Base-by-base conservation (phyloP, 495 filamentous ascomycete species). In the Lichina pygmaea region DNA sequence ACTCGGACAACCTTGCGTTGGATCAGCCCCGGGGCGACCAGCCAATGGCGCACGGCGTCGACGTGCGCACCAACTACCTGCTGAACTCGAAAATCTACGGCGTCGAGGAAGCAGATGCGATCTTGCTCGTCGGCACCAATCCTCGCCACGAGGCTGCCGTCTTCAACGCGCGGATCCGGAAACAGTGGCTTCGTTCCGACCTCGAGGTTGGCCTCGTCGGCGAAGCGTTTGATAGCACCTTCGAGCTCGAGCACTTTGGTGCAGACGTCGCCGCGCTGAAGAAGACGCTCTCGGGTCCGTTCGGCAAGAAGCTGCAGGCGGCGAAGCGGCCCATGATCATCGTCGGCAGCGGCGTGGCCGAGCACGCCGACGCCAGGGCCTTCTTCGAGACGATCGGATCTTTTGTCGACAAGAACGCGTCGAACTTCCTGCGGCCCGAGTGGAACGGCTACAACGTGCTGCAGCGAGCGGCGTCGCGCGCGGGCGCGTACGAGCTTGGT, bases 401-500 rank as follows among this genome's bases (percentile, higher is more conserved):
- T 52, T 97, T 93, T 54, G 75, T 95, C 42, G 85, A 93, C 48
- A 93, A 91, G 71, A 77, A 93, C 56, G 71, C 81, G 44, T 61
- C 66, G 52, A 93, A 78, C 63, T 93, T 97, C 69, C 62, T 72
- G 47, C 89, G 80, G 5, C 68, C 75, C 17, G 83, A 93, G 52
- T 95, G 91, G 84, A 86, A 93, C 60, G 89, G 86, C 46, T 97
- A 85, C 67, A 97, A 93, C 56, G 72, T 97, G 43, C 76, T 97
- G 40, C 89, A 97, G 62, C 74, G 85, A 46, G 78, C 79, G 12
- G 89, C 89, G 45, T 94, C 91, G 43, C 74, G 89, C 42, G 75
- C 75, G 15, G 89, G 81, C 52, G 89, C 89, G 41, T 97, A 84
- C 59, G 89, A 97, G 60, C 70, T 97, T 53, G 89, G 89, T 56